These are phyloP conservation scores for Cyclotella atomus DNA, from an alignment of 108 stramenopile species.

Conservation along the genomic window DNA sequence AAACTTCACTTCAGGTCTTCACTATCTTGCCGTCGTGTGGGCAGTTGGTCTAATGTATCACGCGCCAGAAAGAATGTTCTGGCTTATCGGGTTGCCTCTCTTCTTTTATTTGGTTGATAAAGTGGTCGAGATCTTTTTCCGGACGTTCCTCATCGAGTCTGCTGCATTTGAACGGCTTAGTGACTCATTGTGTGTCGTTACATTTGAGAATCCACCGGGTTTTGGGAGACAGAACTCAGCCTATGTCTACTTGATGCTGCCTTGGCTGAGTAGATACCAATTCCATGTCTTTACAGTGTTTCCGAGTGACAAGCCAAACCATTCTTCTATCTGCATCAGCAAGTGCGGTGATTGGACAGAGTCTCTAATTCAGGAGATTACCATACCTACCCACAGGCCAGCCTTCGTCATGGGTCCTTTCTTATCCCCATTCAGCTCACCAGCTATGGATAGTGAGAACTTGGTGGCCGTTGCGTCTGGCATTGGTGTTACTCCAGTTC, in stretches of 20 bases:
- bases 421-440: conserved; percentile 41
- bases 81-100: conserved; percentile 23
- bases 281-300: conserved; percentile 50
- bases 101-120: background rate
- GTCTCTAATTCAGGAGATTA: conserved; percentile 34
- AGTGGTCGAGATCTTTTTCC: background rate
- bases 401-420: conserved; percentile 38
- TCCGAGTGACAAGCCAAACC: conserved; percentile 26
- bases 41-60: conserved; percentile 24
- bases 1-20: too few species aligned
- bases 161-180: conserved; percentile 30
- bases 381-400: conserved; percentile 34
- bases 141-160: conserved; percentile 15
- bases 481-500: conserved; percentile 47
- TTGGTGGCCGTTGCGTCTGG: conserved; percentile 47
- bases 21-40: conserved; percentile 26
- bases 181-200: conserved; percentile 28
- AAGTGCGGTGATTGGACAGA: conserved; percentile 50
- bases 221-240: conserved; percentile 46
- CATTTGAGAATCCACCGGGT: conserved; percentile 45
- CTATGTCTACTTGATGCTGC: conserved; percentile 48
- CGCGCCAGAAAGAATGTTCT: conserved; percentile 32
- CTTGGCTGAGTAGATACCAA: conserved; percentile 37
- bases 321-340: conserved; percentile 39
- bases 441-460: conserved; percentile 43